Percentiles rank a stretch among this genome's conserved stretches.
phyloP scores from a whole-genome alignment of 441 rosid genomes.

The Populus hybrid region DNA sequence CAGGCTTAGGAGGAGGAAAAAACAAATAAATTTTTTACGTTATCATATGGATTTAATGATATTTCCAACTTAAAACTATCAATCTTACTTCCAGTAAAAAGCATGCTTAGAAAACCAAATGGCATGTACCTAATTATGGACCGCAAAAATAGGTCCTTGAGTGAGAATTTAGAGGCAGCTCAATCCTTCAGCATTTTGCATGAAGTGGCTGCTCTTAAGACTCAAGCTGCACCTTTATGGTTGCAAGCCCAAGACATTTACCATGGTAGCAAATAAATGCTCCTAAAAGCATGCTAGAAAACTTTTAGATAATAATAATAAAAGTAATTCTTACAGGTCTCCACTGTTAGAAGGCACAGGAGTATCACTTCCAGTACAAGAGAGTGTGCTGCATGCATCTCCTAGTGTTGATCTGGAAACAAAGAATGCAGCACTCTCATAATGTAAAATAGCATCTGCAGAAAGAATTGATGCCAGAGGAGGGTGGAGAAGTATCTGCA shows the following conservation, averaged over 20 bases:
- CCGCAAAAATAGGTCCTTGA: not conserved
- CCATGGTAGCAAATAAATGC: not conserved
- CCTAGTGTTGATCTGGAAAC: constrained; percentile 61
- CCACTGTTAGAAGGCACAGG: constrained; percentile 17
- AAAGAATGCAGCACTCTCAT: constrained; percentile 45
- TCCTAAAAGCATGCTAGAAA: not conserved
- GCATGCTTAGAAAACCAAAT: too few species aligned
- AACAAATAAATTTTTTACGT: not conserved
- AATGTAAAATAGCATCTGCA: constrained; percentile 41
- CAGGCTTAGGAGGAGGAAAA: constrained; percentile 31
- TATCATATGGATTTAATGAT: not conserved
- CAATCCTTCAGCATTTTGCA: not conserved
- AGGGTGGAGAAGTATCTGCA: constrained; percentile 64
- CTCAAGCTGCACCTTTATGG: not conserved
- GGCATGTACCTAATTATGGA: not conserved
- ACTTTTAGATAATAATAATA: not conserved
- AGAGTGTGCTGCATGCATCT: constrained; percentile 52
- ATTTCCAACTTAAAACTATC: not conserved
- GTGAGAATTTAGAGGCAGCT: not conserved
- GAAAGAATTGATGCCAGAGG: constrained; percentile 47
- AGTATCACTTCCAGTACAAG: constrained; percentile 24
- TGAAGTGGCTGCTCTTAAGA: constrained; percentile 1
- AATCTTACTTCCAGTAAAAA: too few species aligned
- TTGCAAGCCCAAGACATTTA: not conserved
- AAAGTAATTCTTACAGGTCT: constrained; percentile 43